Conservation (phyloP, 1,139 yeast genomes). For the Yamadazyma aaseri region DNA sequence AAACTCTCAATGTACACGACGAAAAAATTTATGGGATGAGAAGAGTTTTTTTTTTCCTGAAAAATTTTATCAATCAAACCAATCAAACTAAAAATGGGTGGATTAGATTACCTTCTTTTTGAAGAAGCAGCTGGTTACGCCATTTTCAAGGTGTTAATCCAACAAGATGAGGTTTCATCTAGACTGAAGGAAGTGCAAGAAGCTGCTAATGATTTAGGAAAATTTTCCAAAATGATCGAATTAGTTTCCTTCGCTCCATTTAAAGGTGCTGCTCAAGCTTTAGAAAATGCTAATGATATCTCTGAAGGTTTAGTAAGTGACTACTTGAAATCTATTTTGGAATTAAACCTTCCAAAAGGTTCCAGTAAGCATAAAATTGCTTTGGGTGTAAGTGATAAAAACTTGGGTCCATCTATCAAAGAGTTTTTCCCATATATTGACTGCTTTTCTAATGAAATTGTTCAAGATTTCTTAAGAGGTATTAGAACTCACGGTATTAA, state of each 20-base stretch:
- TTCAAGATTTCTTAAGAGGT: constrained; percentile 94
- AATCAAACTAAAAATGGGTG: constrained; percentile 46
- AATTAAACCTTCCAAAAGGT: constrained; percentile 87
- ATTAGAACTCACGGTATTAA: constrained; percentile 88
- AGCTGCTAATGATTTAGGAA: constrained; percentile 81
- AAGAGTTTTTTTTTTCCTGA: constrained; percentile 1
- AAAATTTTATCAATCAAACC: constrained; percentile 4
- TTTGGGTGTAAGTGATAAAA: constrained; percentile 91
- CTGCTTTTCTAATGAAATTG: constrained; percentile 86
- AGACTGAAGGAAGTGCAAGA: constrained; percentile 93
- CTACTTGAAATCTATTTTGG: constrained; percentile 83
- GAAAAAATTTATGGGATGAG: constrained; percentile 2
- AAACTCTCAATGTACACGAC: constrained; percentile 1
- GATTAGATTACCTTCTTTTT: constrained; percentile 87
- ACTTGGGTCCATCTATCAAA: constrained; percentile 95
- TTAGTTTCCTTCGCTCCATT: constrained; percentile 96
- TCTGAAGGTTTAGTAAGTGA: constrained; percentile 97
- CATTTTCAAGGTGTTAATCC: constrained; percentile 87
- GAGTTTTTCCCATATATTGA: constrained; percentile 86
- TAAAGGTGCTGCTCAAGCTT: constrained; percentile 98
- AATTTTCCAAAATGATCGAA: constrained; percentile 90
- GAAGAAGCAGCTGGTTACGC: constrained; percentile 99
- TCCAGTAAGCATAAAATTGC: constrained; percentile 63
- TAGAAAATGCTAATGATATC: constrained; percentile 96
- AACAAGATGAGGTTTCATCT: constrained; percentile 92